Evolutionary conservation across 148 eudicot species (phyloP).

Genomic region (Silene latifolia): DNA sequence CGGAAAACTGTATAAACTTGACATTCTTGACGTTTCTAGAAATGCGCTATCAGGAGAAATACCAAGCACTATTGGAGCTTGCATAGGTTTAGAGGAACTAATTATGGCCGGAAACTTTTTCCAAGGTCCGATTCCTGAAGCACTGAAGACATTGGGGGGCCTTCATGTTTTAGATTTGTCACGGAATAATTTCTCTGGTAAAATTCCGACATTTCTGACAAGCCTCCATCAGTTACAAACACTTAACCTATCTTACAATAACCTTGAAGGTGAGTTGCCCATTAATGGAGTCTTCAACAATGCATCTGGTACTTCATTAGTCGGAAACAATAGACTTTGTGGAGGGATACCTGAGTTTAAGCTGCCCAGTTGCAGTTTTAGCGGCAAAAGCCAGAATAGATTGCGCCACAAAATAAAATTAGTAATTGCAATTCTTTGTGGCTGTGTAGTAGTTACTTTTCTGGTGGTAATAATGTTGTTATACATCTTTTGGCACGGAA

Average conservation of each 20-base stretch:
- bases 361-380: slow-evolving; percentile 23
- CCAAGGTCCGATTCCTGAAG: slow-evolving; percentile 18
- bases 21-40: slow-evolving; percentile 13
- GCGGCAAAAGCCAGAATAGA: neutral
- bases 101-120: slow-evolving; percentile 32
- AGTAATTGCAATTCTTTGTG: slow-evolving; percentile 7
- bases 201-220: slow-evolving; percentile 31
- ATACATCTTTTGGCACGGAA: neutral
- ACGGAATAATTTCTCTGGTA: slow-evolving; percentile 36
- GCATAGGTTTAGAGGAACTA: slow-evolving; percentile 19
- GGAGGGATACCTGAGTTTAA: slow-evolving; percentile 37
- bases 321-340: slow-evolving; percentile 36
- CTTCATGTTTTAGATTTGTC: slow-evolving; percentile 32
- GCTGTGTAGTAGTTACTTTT: slow-evolving; percentile 9
- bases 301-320: slow-evolving; percentile 16
- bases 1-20: slow-evolving; percentile 30
- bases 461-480: neutral
- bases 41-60: slow-evolving; percentile 36
- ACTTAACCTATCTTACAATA: slow-evolving; percentile 32
- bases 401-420: neutral
- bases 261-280: slow-evolving; percentile 43
- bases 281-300: slow-evolving; percentile 32
- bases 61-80: slow-evolving; percentile 29
- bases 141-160: slow-evolving; percentile 17
- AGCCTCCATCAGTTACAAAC: slow-evolving; percentile 3